Conservation (phyloP, 768 basidiomycete genomes). For the Auricularia auricula-judae region DNA sequence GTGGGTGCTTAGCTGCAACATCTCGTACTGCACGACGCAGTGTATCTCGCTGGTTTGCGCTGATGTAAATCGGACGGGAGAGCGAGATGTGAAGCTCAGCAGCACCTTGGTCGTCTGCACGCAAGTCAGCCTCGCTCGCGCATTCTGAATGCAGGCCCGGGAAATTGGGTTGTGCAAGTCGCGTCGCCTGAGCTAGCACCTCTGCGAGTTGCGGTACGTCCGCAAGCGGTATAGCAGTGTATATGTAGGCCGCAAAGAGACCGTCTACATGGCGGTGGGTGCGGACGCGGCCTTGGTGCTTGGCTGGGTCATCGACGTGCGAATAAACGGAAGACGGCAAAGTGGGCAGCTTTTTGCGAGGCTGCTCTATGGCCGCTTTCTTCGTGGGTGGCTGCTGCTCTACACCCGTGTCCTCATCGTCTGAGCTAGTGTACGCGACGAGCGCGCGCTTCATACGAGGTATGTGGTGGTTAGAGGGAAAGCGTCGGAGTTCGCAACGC, state of each 20-base stretch:
- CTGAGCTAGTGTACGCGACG: slow-evolving; percentile 42
- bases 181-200: slow-evolving; percentile 28
- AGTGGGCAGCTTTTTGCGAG: not conserved
- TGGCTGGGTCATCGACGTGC: slow-evolving; percentile 52
- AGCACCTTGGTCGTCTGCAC: slow-evolving; percentile 11
- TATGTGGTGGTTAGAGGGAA: not conserved
- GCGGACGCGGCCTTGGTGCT: slow-evolving; percentile 77
- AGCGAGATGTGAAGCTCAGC: slow-evolving; percentile 73
- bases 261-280: slow-evolving; percentile 74
- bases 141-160: slow-evolving; percentile 4
- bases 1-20: slow-evolving; percentile 32
- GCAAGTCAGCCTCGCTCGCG: slow-evolving; percentile 7
- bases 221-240: slow-evolving; percentile 46
- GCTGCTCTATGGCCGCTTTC: not conserved
- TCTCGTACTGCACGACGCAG: slow-evolving; percentile 51
- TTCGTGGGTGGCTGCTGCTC: not conserved
- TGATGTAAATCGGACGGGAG: slow-evolving; percentile 69
- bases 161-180: slow-evolving; percentile 28
- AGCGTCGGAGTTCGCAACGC: not conserved
- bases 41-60: slow-evolving; percentile 68
- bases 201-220: slow-evolving; percentile 18
- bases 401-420: slow-evolving; percentile 24
- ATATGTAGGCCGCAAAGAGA: slow-evolving; percentile 74
- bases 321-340: not conserved
- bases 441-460: slow-evolving; percentile 33